Evolutionary conservation across 148 eudicot species (phyloP).

Genomic region (Silene conica): DNA sequence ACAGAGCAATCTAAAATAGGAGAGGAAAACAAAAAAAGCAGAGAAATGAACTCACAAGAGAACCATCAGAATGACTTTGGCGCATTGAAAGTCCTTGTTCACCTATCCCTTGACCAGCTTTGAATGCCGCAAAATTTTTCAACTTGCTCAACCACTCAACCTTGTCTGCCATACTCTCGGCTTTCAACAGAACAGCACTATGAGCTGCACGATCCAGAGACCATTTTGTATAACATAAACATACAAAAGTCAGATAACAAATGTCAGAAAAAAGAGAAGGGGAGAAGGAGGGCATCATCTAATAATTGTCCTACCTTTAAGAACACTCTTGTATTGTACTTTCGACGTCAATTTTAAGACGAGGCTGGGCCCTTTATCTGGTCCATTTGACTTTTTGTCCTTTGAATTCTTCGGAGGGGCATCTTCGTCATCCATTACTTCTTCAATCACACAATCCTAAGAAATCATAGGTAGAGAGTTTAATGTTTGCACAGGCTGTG

Average conservation of each 20-base stretch:
- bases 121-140: conserved; percentile 52
- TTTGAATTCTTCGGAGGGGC: conserved; percentile 78
- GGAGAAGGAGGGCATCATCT: background rate
- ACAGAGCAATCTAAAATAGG: background rate
- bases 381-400: conserved; percentile 91
- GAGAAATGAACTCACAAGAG: conserved; percentile 58
- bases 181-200: conserved; percentile 85
- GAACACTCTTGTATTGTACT: conserved; percentile 93
- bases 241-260: conserved; percentile 2
- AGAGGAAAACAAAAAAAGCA: background rate
- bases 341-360: conserved; percentile 73
- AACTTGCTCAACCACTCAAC: conserved; percentile 86
- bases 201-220: conserved; percentile 62
- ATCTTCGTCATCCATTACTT: conserved; percentile 80
- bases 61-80: conserved; percentile 91
- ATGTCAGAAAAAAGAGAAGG: background rate
- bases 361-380: conserved; percentile 69
- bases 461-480: conserved; percentile 10
- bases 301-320: conserved; percentile 53
- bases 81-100: conserved; percentile 67
- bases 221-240: conserved; percentile 8
- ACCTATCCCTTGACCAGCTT: conserved; percentile 64
- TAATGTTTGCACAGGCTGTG: background rate
- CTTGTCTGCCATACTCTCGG: conserved; percentile 83
- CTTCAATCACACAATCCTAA: conserved; percentile 91